A percentile compares a stretch with the other conserved stretches of the same genome.
Conservation (phyloP, 306 rosid genomes). For the Vigna reflexopilosa region DNA sequence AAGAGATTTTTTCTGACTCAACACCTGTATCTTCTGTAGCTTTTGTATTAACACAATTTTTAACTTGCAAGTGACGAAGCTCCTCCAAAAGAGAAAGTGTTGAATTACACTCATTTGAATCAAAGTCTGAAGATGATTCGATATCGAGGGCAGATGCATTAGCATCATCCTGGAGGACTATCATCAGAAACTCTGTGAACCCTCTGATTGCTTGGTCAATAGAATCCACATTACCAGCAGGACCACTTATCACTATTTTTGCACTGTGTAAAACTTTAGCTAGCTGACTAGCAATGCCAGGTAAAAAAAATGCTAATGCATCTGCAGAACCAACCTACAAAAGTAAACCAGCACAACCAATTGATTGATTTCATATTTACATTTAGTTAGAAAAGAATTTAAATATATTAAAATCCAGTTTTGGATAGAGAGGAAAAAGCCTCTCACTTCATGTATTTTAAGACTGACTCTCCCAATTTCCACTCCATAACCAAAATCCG, state of each 20-base stretch:
- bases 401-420: not conserved
- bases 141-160: conserved; percentile 56
- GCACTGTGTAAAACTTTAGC: conserved; percentile 81
- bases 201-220: conserved; percentile 82
- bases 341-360: conserved; percentile 35
- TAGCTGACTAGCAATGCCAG: conserved; percentile 90
- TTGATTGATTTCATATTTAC: conserved; percentile 5
- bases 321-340: conserved; percentile 89
- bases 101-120: conserved; percentile 50
- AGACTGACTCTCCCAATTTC: conserved; percentile 25
- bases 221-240: conserved; percentile 84
- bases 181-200: conserved; percentile 88
- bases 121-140: conserved; percentile 47
- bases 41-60: conserved; percentile 53
- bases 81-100: conserved; percentile 68
- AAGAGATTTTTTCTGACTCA: conserved; percentile 45
- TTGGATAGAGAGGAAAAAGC: not conserved
- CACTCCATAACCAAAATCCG: not conserved
- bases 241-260: conserved; percentile 84
- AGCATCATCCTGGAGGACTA: conserved; percentile 80
- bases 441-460: conserved; percentile 9
- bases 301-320: conserved; percentile 92
- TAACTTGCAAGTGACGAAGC: conserved; percentile 75
- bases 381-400: too few species aligned
- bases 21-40: conserved; percentile 52